Base-by-base conservation (phyloP, 148 eudicot genomes). In the Salicornia ramosissima region DNA sequence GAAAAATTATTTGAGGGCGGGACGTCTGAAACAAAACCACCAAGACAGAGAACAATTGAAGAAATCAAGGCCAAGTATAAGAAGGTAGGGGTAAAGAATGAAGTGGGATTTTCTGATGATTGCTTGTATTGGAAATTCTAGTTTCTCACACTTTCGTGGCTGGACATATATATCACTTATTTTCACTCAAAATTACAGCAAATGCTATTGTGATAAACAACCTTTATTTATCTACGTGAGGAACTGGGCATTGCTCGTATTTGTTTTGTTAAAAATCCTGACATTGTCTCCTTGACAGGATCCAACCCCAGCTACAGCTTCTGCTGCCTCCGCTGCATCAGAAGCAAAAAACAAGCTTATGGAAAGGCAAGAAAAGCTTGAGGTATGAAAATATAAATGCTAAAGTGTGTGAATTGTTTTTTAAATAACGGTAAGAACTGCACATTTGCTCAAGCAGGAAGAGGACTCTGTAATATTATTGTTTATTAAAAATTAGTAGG, bases 51-150 rank as follows among this genome's bases (percentile, higher is more conserved):
- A 77, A 87, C 97, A 53, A 86, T 92, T 33, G 89, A 87, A 34
- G 97, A 94, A 87, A 91, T 94, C 75, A 88, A 81, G 72, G 96
- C 98, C 21, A 90, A 90, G 84, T 94, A 94, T 74, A 83, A 92
- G 73, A 82, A 83, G 75, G 60, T 76, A 6, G 82, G 84, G 87
- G 86, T 87, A 83, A 55, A 82, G 39, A 50, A 72, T 29, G 50
- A 30, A 63, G 2, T 55, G 33, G 15, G 68, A 4, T 52, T 67
- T 61, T 61, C 47, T 36, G 19, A 22, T 52, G 5, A n/a, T n/a
- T n/a, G n/a, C n/a, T n/a, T n/a, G n/a, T n/a, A n/a, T n/a, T n/a
- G n/a, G n/a, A n/a, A n/a, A n/a, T n/a, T n/a, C n/a, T n/a, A n/a
- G n/a, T n/a, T n/a, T n/a, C n/a, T n/a, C n/a, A n/a, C n/a, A n/a